Conservation (phyloP, 2,329 filamentous ascomycete species). For the Aureobasidium musti region DNA sequence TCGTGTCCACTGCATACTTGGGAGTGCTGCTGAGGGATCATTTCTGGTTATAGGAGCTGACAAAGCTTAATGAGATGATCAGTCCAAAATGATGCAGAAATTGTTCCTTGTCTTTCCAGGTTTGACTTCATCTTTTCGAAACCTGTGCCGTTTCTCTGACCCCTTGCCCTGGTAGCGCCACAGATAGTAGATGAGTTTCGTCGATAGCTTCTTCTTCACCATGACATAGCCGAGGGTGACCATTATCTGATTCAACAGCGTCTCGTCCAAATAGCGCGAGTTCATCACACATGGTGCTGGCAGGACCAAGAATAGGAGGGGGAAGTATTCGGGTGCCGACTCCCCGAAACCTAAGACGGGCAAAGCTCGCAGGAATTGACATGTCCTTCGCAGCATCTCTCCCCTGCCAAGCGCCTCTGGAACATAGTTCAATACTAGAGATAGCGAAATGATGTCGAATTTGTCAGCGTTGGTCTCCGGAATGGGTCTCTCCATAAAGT, state of each 20-base stretch:
- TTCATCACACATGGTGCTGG: conserved; percentile 87
- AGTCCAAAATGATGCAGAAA: conserved; percentile 73
- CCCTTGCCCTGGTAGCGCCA: conserved; percentile 59
- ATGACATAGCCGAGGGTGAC: conserved; percentile 69
- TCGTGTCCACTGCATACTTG: neutral
- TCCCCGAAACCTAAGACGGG: conserved; percentile 29
- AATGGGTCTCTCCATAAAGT: conserved; percentile 87
- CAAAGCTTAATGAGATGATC: conserved; percentile 22
- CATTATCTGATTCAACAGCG: conserved; percentile 72
- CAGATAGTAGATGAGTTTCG: conserved; percentile 87
- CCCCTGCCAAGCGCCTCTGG: conserved; percentile 73
- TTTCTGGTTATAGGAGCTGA: neutral
- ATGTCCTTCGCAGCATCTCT: conserved; percentile 78
- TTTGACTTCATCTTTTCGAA: conserved; percentile 74
- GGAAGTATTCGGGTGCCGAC: conserved; percentile 50
- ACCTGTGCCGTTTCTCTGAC: conserved; percentile 44
- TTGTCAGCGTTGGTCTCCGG: conserved; percentile 62
- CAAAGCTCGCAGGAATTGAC: conserved; percentile 62
- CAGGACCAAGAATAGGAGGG: conserved; percentile 82
- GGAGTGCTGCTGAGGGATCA: neutral
- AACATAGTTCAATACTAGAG: conserved; percentile 92
- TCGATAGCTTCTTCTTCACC: conserved; percentile 68
- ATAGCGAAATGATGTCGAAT: conserved; percentile 91
- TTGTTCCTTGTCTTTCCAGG: conserved; percentile 81
- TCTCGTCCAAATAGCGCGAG: conserved; percentile 82